These are phyloP conservation scores for Ophiobolus disseminans DNA, from an alignment of 2,329 filamentous ascomycete genomes.

Conservation along the genomic window DNA sequence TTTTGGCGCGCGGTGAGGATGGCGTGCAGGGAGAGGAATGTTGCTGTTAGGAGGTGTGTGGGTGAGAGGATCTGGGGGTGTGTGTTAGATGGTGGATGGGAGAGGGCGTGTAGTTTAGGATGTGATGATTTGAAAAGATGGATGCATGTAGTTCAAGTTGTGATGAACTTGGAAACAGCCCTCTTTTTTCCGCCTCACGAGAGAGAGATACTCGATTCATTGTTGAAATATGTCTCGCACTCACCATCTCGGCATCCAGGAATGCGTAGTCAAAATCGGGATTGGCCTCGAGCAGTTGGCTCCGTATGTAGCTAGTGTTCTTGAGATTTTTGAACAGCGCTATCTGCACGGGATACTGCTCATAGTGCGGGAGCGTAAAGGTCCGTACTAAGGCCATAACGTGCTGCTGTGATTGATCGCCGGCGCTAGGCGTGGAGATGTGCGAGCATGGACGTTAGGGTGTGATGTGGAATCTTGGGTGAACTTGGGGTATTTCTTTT, in stretches of 20 bases:
- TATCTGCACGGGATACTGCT: conserved; percentile 72
- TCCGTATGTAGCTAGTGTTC: conserved; percentile 79
- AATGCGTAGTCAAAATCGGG: conserved; percentile 90
- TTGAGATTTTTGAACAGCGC: conserved; percentile 77
- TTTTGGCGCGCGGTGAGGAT: conserved; percentile 64
- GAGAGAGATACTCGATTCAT: no score
- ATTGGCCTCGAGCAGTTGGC: conserved; percentile 86
- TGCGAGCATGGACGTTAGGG: conserved; percentile 8
- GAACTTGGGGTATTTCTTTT: background rate
- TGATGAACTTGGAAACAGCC: no score
- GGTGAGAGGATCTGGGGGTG: conserved; percentile 69
- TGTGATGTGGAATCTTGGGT: conserved; percentile 1
- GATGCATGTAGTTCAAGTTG: no score
- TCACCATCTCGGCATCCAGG: conserved; percentile 81
- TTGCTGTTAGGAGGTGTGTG: conserved; percentile 74
- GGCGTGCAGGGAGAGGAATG: conserved; percentile 77
- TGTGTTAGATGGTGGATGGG: no score
- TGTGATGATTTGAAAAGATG: no score
- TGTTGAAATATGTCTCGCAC: no score
- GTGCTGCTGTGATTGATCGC: conserved; percentile 5
- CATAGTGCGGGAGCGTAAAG: conserved; percentile 77
- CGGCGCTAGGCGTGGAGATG: conserved; percentile 9
- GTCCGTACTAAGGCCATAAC: conserved; percentile 66
- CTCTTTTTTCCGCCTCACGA: no score
- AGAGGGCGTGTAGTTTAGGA: no score